phyloP scores from a whole-genome alignment of 208 protist genomes.

The Vickermania spadyakhi region DNA sequence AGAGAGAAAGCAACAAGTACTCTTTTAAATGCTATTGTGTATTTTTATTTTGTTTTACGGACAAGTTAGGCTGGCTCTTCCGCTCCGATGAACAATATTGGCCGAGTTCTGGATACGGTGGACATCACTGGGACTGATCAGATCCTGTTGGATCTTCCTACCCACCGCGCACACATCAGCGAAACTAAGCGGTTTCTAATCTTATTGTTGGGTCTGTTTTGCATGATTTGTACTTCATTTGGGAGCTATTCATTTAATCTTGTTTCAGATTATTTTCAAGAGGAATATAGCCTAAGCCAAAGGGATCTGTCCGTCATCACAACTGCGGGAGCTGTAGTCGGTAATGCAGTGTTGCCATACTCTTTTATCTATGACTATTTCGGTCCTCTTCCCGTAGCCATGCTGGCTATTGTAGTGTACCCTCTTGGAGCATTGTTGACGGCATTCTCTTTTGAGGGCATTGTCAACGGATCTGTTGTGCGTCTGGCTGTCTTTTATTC shows the following conservation, averaged over 20 bases:
- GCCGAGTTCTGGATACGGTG: too few relatives aligned
- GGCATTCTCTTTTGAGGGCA: constrained; percentile 45
- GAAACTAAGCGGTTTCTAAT: constrained; percentile 59
- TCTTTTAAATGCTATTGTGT: too few relatives aligned
- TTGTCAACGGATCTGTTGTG: constrained; percentile 34
- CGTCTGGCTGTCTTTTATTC: constrained; percentile 45
- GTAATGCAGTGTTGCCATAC: constrained; percentile 46
- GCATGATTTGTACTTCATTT: constrained; percentile 46
- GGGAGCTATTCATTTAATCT: constrained; percentile 68
- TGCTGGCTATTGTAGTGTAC: constrained; percentile 33
- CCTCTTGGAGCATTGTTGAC: constrained; percentile 42
- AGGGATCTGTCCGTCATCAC: constrained; percentile 66
- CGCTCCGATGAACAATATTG: too few relatives aligned
- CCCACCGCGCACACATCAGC: constrained; percentile 11
- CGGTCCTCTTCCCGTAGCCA: constrained; percentile 55
- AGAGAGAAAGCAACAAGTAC: too few relatives aligned
- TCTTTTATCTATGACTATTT: constrained; percentile 65
- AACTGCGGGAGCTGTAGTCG: constrained; percentile 30
- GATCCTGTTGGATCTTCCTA: too few relatives aligned
- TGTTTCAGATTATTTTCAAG: constrained; percentile 56
- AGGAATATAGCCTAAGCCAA: constrained; percentile 64
- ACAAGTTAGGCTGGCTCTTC: too few relatives aligned
- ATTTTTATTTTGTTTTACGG: too few relatives aligned
- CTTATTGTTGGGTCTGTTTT: constrained; percentile 40
- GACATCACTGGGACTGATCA: too few relatives aligned